Percentiles rank a stretch among this genome's conserved stretches.
Evolutionary conservation across 2,329 filamentous ascomycete species (phyloP).

Genomic region (Mycogone perniciosa): DNA sequence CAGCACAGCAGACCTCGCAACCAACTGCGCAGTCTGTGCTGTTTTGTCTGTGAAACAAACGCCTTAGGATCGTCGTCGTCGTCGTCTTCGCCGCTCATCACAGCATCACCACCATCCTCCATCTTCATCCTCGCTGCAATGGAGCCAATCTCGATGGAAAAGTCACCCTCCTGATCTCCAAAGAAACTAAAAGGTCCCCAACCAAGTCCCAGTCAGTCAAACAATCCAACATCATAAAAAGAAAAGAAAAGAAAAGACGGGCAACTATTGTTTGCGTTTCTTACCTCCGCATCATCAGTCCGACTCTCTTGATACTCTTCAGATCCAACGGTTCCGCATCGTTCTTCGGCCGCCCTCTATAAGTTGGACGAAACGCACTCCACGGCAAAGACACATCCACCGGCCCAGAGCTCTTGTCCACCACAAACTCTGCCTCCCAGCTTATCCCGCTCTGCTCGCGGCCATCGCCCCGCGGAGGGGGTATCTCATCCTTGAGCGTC

Average conservation of each 20-base stretch:
- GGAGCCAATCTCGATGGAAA: conserved; percentile 32
- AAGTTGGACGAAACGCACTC: conserved; percentile 62
- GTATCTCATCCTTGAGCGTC: conserved; percentile 64
- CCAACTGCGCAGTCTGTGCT: conserved; percentile 11
- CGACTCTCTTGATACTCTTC: conserved; percentile 57
- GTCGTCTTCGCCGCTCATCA: conserved; percentile 12
- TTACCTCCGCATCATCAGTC: conserved; percentile 77
- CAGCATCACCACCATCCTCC: not conserved
- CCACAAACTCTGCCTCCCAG: conserved; percentile 66
- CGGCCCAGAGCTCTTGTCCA: conserved; percentile 16
- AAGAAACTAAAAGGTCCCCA: conserved; percentile 55
- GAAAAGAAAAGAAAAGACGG: not conserved
- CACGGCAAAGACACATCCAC: conserved; percentile 53
- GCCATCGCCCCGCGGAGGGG: conserved; percentile 52
- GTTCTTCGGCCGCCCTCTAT: conserved; percentile 59
- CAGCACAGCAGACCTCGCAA: conserved; percentile 25
- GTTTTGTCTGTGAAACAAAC: not conserved
- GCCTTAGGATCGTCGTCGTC: conserved; percentile 17
- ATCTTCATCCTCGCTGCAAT: conserved; percentile 23
- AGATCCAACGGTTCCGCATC: conserved; percentile 55
- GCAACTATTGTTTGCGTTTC: conserved; percentile 10
- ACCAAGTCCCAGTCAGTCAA: conserved; percentile 18
- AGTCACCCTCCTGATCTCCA: conserved; percentile 63
- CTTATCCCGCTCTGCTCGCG: conserved; percentile 65
- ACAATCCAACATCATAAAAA: conserved; percentile 1